These are phyloP conservation scores for Tulasnella sp. DNA, from an alignment of 768 basidiomycete species.

Conservation along the genomic window DNA sequence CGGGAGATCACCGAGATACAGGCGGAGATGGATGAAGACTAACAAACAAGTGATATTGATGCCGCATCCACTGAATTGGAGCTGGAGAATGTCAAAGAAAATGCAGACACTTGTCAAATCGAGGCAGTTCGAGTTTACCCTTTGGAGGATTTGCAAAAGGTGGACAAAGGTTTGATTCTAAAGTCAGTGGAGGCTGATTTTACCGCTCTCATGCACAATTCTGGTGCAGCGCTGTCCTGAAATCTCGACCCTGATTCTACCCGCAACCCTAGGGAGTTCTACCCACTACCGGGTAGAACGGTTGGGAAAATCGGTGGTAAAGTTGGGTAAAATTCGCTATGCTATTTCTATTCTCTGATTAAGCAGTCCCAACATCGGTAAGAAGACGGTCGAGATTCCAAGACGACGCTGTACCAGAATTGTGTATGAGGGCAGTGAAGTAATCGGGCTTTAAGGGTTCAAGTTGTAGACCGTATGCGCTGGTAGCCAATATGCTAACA, in stretches of 20 bases:
- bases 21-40: neutral
- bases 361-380: neutral
- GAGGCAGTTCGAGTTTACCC: neutral
- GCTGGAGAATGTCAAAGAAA: neutral
- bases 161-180: neutral
- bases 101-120: neutral
- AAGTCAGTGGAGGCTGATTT: neutral
- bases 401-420: neutral
- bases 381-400: neutral
- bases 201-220: neutral
- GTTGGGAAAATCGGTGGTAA: neutral
- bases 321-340: neutral
- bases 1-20: too few relatives aligned
- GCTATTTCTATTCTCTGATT: neutral
- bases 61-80: neutral
- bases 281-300: neutral
- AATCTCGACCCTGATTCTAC: neutral
- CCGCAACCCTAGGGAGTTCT: neutral
- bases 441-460: too few relatives aligned
- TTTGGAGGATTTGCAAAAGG: neutral
- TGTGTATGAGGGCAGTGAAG: neutral
- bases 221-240: neutral
- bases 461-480: too few relatives aligned
- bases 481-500: too few relatives aligned
- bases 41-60: neutral